Evolutionary conservation across 495 filamentous ascomycete species (phyloP), one percentile per base, ranked within the genome.

Genomic region (Penicillium malachiteum): DNA sequence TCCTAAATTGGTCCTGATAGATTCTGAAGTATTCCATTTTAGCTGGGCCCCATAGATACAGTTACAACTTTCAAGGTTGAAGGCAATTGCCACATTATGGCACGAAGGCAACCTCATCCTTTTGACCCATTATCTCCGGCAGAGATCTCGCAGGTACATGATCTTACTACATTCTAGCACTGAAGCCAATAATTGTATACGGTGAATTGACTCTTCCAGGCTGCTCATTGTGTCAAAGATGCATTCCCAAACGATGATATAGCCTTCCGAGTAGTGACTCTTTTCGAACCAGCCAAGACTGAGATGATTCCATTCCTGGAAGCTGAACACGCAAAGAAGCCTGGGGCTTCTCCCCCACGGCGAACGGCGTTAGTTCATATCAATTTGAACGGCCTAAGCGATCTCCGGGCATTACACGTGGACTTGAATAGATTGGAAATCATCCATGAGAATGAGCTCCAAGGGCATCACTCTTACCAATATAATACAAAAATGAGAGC

Each of bases 221-320:
- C 21, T 26, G 21, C 21, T 26, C 21, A 26, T 26, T 26, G 21
- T 26, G 21, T 26, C 21, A 26, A 26, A 26, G 21, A 26, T 26
- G 21, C 21, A 26, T 26, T 26, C 21, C 21, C 21, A 4, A 45
- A 45, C 9, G 16, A 45, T 9, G 8, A 18, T 7, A 18, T 48
- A 33, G 26, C 13, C 2, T 69, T 67, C 32, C 56, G 58, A 5
- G 54, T 59, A 0, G 64, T 69, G 35, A 65, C 65, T 7, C 63
- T 70, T 32, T 52, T 54, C 35, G 69, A 71, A 35, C 69, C 69
- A 11, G 40, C 60, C 4, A 71, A 71, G 50, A 40, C 33, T 11
- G 50, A 60, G 30, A 62, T 70, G 62, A 44, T 71, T 10, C 47
- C 57, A 0, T 71, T 63, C 32, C 56, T 71, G 0, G 64, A 70